These are phyloP conservation scores for Diaporthe vexans DNA, from an alignment of 2,329 filamentous ascomycete genomes.

Conservation along the genomic window DNA sequence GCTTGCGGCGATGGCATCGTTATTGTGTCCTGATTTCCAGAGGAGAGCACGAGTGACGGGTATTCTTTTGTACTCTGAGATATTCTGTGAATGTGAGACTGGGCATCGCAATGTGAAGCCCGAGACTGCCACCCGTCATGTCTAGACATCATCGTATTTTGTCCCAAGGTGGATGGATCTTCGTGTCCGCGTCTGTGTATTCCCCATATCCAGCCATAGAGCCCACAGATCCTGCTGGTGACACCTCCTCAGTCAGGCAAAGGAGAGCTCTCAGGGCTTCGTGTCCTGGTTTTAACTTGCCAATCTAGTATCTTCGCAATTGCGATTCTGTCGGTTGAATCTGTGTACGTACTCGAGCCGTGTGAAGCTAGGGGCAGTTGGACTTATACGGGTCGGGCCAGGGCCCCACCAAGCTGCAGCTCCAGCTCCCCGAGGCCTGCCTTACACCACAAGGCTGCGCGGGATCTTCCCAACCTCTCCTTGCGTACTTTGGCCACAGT, in stretches of 20 bases:
- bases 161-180: background rate
- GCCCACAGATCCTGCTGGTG: background rate
- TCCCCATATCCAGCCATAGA: background rate
- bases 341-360: background rate
- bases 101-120: background rate
- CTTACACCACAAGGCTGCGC: conserved; percentile 19
- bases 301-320: background rate
- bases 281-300: background rate
- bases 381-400: conserved; percentile 1
- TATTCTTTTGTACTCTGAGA: background rate
- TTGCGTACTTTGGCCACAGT: background rate
- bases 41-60: background rate
- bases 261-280: background rate
- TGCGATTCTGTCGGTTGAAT: background rate
- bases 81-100: conserved; percentile 8
- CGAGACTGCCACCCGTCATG: background rate
- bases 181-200: background rate
- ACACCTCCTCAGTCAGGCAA: background rate
- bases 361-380: background rate
- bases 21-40: background rate
- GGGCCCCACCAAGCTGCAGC: conserved; percentile 22
- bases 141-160: background rate
- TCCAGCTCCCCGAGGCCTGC: conserved; percentile 10
- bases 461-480: conserved; percentile 11
- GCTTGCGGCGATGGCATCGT: background rate